Evolutionary conservation across 305 asterid genomes (phyloP).

Genomic region (Fraxinus nigra): DNA sequence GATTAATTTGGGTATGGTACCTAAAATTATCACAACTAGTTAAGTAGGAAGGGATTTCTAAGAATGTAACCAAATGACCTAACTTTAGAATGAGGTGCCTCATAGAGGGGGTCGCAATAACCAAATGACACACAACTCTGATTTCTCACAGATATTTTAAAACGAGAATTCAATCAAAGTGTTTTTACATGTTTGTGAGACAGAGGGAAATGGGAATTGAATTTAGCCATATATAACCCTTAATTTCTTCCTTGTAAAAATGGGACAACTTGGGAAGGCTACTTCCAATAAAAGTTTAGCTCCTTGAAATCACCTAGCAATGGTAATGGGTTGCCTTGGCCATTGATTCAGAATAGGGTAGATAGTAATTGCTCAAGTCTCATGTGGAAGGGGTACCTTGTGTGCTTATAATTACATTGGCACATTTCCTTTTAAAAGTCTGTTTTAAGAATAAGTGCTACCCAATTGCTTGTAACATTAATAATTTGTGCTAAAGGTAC

Average conservation of each 20-base stretch:
- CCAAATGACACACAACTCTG: not conserved
- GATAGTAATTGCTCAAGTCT: not conserved
- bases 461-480: not conserved
- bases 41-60: not conserved
- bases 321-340: not conserved
- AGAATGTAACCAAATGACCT: not conserved
- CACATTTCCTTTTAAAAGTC: not conserved
- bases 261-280: not conserved
- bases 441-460: not conserved
- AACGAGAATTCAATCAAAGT: not conserved
- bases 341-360: not conserved
- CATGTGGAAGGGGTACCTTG: not conserved
- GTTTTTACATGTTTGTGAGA: not conserved
- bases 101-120: not conserved
- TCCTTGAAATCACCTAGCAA: not conserved
- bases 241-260: not conserved
- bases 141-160: not conserved
- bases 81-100: not conserved
- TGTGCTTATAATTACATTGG: not conserved
- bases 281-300: not conserved
- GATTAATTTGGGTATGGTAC: not conserved
- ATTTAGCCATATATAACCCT: not conserved
- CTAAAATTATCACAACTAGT: not conserved
- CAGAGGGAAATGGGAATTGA: not conserved
- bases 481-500: not conserved